Evolutionary conservation across 768 basidiomycete genomes (phyloP).

Genomic region (Dioszegia crocea): DNA sequence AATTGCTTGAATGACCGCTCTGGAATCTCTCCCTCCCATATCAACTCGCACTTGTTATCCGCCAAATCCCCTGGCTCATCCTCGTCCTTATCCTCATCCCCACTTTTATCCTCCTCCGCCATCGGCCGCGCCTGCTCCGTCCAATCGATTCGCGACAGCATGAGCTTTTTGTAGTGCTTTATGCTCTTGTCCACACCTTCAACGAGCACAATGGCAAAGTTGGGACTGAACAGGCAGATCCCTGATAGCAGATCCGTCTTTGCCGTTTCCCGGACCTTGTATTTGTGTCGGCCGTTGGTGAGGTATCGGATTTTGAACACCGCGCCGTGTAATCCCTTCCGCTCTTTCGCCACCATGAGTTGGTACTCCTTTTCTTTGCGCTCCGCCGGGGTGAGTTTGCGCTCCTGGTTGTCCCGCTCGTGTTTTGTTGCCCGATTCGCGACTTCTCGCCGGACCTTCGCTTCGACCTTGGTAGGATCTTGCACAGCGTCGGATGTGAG

Average conservation of each 20-base stretch:
- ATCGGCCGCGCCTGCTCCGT: conserved; percentile 81
- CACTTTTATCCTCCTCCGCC: conserved; percentile 60
- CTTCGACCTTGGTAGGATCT: conserved; percentile 96
- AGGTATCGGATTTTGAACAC: conserved; percentile 92
- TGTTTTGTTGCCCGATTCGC: conserved; percentile 81
- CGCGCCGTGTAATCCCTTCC: conserved; percentile 73
- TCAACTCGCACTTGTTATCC: conserved; percentile 79
- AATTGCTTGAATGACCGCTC: conserved; percentile 77
- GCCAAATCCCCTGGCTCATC: conserved; percentile 54
- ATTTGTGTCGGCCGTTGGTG: conserved; percentile 85
- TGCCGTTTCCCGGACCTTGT: conserved; percentile 95
- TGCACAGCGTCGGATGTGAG: conserved; percentile 92
- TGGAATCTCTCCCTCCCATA: conserved; percentile 88
- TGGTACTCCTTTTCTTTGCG: conserved; percentile 76
- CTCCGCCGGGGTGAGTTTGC: conserved; percentile 88
- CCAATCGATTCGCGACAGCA: conserved; percentile 87
- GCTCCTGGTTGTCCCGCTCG: conserved; percentile 87
- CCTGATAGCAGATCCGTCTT: conserved; percentile 85
- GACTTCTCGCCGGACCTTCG: conserved; percentile 87
- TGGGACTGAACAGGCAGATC: conserved; percentile 81
- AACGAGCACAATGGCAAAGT: conserved; percentile 85
- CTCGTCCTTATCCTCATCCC: conserved; percentile 41
- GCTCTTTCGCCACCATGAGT: conserved; percentile 82
- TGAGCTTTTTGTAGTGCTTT: conserved; percentile 78
- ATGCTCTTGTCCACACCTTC: conserved; percentile 85